Evolutionary conservation across 140 eudicot genomes (phyloP), one percentile per base, ranked within the genome.

Genomic region (Cichorium intybus): DNA sequence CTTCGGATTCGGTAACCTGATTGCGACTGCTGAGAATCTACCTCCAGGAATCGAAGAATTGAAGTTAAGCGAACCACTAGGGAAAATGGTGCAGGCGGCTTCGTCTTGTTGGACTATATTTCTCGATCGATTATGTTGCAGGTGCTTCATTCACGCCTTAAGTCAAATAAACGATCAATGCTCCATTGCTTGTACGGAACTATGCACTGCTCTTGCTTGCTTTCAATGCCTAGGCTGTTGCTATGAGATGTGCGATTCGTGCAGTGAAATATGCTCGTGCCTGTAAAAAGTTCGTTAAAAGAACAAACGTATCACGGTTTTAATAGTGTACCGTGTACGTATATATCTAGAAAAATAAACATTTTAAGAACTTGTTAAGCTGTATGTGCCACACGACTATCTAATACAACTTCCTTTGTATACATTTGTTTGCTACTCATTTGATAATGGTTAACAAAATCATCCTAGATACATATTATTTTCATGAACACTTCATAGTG

Each of bases 151-250:
- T 35, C 86, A 72, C 70, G 62, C 69, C 8, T 86, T 93, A n/a
- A 56, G 53, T 10, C 52, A 67, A 60, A 4, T 82, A 7, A 93
- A 81, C 46, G 95, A 88, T 71, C 86, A 73, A 58, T 88, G 90
- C 33, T 90, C 87, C 5, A 52, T 88, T 71, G 79, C 33, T 18
- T 41, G 74, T 0, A 63, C 97, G 12, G 88, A 93, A 61, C 76
- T 86, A 37, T 86, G 97, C 50, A 31, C 88, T 0, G 95, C 89
- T 9, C 88, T 93, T 57, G 85, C 97, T 18, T 93, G 97, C 69
- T 86, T 77, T 37, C 88, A 69, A 68, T 93, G 94, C 66, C 69
- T 88, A 48, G 59, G 78, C 5, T 73, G 86, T 12, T 93, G 97
- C 35, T 83, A 73, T 65, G 97, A 93, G 1, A 76, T 82, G 18